phyloP scores from a whole-genome alignment of 345 rosid genomes.

The Theobroma cacao region DNA sequence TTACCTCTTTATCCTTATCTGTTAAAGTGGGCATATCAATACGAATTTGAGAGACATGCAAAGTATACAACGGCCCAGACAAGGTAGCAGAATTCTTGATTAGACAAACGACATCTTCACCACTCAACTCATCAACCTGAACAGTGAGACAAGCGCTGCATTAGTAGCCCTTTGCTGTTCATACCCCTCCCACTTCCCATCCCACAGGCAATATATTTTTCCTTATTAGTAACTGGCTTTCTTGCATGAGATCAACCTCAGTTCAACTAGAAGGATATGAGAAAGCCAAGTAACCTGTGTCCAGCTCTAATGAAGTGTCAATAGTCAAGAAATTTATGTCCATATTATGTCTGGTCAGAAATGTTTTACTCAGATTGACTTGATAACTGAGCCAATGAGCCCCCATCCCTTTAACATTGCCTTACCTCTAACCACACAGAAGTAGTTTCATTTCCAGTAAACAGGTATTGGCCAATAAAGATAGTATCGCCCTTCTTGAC shows the following conservation, averaged over 20 bases:
- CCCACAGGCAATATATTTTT: neutral
- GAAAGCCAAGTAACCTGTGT: constrained; percentile 2
- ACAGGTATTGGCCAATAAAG: constrained; percentile 69
- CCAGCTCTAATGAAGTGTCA: neutral
- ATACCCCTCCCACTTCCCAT: neutral
- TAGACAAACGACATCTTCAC: constrained; percentile 66
- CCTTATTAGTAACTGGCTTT: neutral
- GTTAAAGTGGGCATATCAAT: constrained; percentile 63
- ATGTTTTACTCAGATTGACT: neutral
- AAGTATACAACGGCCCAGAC: constrained; percentile 49
- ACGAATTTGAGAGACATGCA: constrained; percentile 70
- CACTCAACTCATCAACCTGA: constrained; percentile 53
- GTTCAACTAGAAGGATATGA: neutral
- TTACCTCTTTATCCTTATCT: constrained; percentile 62
- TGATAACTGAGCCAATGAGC: neutral
- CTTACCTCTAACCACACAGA: constrained; percentile 75
- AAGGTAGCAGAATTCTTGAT: constrained; percentile 64
- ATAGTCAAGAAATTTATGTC: neutral
- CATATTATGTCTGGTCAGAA: neutral
- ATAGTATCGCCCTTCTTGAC: constrained; percentile 71
- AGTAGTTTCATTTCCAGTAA: constrained; percentile 71
- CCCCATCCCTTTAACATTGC: neutral
- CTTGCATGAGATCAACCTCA: neutral
- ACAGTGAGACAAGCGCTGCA: neutral
- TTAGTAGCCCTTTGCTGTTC: neutral